Percentiles rank a stretch among this genome's conserved stretches.
phyloP scores from a whole-genome alignment of 352 stramenopile species.

The Pythium aquatile region DNA sequence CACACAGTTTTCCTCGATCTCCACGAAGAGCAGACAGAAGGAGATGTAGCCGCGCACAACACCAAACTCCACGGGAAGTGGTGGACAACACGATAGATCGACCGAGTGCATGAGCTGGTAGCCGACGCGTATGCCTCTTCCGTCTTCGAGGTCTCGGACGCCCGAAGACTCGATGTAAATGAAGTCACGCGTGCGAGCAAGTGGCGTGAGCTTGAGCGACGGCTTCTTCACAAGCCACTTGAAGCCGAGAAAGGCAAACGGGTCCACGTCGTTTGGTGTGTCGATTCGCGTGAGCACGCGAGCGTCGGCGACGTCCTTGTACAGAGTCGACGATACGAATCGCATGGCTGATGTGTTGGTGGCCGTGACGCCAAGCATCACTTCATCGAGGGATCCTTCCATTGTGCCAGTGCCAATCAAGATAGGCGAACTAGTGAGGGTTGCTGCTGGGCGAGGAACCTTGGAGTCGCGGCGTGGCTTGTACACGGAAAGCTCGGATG shows the following conservation, averaged over 20 bases:
- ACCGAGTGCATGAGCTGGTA: constrained; percentile 39
- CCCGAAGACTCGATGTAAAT: constrained; percentile 31
- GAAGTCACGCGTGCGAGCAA: constrained; percentile 33
- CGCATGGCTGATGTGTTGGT: constrained; percentile 29
- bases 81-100: constrained; percentile 24
- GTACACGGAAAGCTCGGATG: constrained; percentile 23
- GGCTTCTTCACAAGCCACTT: constrained; percentile 35
- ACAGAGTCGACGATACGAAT: constrained; percentile 23
- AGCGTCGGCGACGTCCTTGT: constrained; percentile 30
- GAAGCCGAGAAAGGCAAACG: constrained; percentile 32
- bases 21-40: constrained; percentile 36
- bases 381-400: constrained; percentile 28
- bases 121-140: constrained; percentile 17
- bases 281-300: constrained; percentile 31
- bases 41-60: constrained; percentile 37
- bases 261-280: constrained; percentile 20
- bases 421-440: constrained; percentile 31
- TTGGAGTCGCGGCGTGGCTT: constrained; percentile 9
- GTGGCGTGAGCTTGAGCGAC: constrained; percentile 19
- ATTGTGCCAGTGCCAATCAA: constrained; percentile 31
- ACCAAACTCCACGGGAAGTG: constrained; percentile 18
- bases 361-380: constrained; percentile 31
- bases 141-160: constrained; percentile 7
- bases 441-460: constrained; percentile 15
- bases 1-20: constrained; percentile 15